These are phyloP conservation scores for Oryza brachyantha DNA, from an alignment of 176 grass and related monocot species.

Conservation along the genomic window DNA sequence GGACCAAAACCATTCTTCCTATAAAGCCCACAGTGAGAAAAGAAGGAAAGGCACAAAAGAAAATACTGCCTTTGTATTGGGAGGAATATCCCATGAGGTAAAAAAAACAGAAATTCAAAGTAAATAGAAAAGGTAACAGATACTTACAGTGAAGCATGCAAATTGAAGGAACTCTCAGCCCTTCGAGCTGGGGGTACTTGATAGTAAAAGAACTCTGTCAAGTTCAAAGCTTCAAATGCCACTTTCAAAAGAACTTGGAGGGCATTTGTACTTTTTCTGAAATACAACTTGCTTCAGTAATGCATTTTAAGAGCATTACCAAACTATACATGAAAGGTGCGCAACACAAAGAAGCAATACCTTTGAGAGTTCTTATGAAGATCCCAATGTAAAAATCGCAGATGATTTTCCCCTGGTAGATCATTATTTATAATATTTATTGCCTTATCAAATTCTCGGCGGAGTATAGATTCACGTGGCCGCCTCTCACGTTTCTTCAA, in stretches of 20 bases:
- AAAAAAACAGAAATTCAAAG: slow-evolving; percentile 5
- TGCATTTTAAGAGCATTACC: slow-evolving; percentile 20
- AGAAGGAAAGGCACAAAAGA: slow-evolving; percentile 10
- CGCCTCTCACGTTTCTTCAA: slow-evolving; percentile 71
- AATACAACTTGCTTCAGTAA: slow-evolving; percentile 39
- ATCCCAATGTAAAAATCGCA: slow-evolving; percentile 97
- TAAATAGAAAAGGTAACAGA: slow-evolving; percentile 21
- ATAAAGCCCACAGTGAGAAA: slow-evolving; percentile 9
- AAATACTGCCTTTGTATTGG: not conserved
- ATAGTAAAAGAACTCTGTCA: slow-evolving; percentile 82
- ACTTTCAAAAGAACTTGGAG: slow-evolving; percentile 78
- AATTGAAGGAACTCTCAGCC: slow-evolving; percentile 38
- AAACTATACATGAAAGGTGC: slow-evolving; percentile 1
- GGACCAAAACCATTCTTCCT: slow-evolving; percentile 44
- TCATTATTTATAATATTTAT: slow-evolving; percentile 79
- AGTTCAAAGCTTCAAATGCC: slow-evolving; percentile 70
- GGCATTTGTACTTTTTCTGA: slow-evolving; percentile 65
- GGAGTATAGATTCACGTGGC: slow-evolving; percentile 88
- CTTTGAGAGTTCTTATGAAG: slow-evolving; percentile 82
- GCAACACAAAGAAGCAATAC: slow-evolving; percentile 42
- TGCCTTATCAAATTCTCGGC: slow-evolving; percentile 69
- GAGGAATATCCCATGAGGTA: slow-evolving; percentile 5
- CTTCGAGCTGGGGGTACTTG: slow-evolving; percentile 47
- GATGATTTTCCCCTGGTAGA: slow-evolving; percentile 61
- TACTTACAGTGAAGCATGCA: slow-evolving; percentile 58